These are phyloP conservation scores for Phaeodactylum tricornutum DNA, from an alignment of 108 stramenopile species.

Conservation along the genomic window DNA sequence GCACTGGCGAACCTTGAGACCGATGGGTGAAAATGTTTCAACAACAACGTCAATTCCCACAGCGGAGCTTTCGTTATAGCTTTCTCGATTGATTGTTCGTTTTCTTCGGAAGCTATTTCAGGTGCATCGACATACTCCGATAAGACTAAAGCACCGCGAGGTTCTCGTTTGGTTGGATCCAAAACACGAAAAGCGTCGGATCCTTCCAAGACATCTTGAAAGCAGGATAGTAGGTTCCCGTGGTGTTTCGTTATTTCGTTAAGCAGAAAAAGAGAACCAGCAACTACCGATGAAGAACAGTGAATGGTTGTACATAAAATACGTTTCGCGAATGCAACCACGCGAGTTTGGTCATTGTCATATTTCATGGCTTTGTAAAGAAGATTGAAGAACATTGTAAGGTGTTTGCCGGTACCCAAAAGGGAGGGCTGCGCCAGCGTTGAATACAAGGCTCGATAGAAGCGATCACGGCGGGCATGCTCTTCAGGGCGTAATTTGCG, in stretches of 20 bases:
- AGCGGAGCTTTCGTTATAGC: constrained; percentile 15
- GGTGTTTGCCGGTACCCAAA: constrained; percentile 57
- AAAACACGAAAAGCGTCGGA: constrained; percentile 14
- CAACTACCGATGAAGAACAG: constrained; percentile 60
- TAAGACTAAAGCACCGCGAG: constrained; percentile 37
- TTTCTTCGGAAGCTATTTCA: background rate
- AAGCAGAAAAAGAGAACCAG: constrained; percentile 80
- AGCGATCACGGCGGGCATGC: constrained; percentile 54
- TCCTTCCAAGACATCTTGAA: constrained; percentile 17
- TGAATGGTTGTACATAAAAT: constrained; percentile 68
- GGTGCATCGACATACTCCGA: constrained; percentile 1
- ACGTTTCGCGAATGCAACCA: constrained; percentile 83
- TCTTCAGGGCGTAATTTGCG: background rate
- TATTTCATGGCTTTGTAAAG: constrained; percentile 91
- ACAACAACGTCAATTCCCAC: constrained; percentile 81
- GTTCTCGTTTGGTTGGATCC: constrained; percentile 66
- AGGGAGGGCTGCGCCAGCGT: constrained; percentile 57
- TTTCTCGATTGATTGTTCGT: constrained; percentile 1
- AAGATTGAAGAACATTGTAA: constrained; percentile 92
- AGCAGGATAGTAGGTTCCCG: constrained; percentile 27
- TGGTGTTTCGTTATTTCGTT: constrained; percentile 76
- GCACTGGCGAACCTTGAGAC: constrained; percentile 74
- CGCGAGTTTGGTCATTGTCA: constrained; percentile 54
- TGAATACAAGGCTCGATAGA: constrained; percentile 91
- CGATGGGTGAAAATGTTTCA: constrained; percentile 92